Base-by-base conservation (phyloP, 2,329 filamentous ascomycete genomes). In the Botrytis pseudocinerea region DNA sequence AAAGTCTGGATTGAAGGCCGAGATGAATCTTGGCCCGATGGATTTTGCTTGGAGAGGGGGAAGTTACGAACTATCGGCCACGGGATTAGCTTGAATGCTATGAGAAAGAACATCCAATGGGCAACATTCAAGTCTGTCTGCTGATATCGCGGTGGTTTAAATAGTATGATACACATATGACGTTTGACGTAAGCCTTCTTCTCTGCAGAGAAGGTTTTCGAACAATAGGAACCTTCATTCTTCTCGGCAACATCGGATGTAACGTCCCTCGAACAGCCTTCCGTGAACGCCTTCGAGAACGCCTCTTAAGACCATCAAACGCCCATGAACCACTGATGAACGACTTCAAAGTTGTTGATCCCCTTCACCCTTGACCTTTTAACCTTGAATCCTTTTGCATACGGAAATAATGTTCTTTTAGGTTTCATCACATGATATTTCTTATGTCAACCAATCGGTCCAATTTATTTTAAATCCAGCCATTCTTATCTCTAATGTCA, bases 401-500 rank as follows among this genome's bases (percentile, higher is more conserved):
- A 16, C 28, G 42, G 28, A 28, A 14, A 35, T 35, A 48, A 44
- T 44, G 32, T 35, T 35, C 62, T 48, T 48, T 62, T n/a, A n/a
- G 61, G 18, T 18, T 40, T 28, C 14, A 38, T 65, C 65, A 68
- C 65, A 68, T 69, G 65, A 69, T 57, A 32, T n/a, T 2, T 32
- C 65, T 44, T 1, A 32, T 57, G 22, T n/a, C 38, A 68, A 57
- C 65, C 65, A 69, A 69, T 69, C 65, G 48, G 65, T 44, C 28
- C 65, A 69, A 32, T 6, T 16, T 32, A 57, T 57, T 57, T 57
- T 32, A 1, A 69, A 69, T 57, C 48, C 48, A 69, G n/a, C 35
- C 35, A 69, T 48, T 69, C 65, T 69, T 69, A 69, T 69, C 65
- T 65, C 44, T 48, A 18, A 35, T 12, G 35, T 18, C n/a, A 35